phyloP scores from a whole-genome alignment of 2,329 filamentous ascomycete genomes.

The Albifimbria verrucaria region DNA sequence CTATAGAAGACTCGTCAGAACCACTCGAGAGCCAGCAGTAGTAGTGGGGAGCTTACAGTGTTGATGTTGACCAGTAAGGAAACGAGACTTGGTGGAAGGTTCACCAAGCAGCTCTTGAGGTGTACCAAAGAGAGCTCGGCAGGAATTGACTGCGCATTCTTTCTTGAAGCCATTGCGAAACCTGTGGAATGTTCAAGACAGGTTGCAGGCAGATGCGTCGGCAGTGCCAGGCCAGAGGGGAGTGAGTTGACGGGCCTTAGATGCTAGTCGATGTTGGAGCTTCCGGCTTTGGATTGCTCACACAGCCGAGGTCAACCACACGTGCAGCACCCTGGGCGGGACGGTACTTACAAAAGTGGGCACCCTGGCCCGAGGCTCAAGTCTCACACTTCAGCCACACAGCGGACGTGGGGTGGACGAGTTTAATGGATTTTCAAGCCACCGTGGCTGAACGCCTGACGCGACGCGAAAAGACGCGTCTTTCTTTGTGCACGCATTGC shows the following conservation, averaged over 20 bases:
- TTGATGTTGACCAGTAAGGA: conserved; percentile 85
- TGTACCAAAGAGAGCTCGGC: conserved; percentile 84
- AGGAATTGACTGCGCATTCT: conserved; percentile 60
- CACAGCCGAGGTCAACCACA: not conserved
- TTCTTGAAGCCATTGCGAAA: conserved; percentile 43
- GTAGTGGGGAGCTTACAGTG: conserved; percentile 58
- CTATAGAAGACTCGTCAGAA: conserved; percentile 41
- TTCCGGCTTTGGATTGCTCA: not conserved
- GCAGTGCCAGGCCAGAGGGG: too few relatives aligned
- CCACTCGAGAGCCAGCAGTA: not conserved
- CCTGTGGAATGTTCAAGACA: not conserved
- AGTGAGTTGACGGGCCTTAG: not conserved
- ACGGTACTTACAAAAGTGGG: too few relatives aligned
- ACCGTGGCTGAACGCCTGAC: conserved; percentile 17
- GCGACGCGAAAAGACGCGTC: conserved; percentile 33
- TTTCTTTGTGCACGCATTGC: not conserved
- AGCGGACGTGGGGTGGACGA: conserved; percentile 13
- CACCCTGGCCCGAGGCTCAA: too few relatives aligned
- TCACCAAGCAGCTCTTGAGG: conserved; percentile 92
- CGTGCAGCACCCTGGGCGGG: too few relatives aligned
- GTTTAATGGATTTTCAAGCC: conserved; percentile 21
- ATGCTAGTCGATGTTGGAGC: not conserved
- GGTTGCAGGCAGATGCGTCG: not conserved
- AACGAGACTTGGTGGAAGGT: conserved; percentile 81
- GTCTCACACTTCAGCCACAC: not conserved